Base-by-base conservation (phyloP, 1,284 basidiomycete species). In the Ceratorhiza oryzae-sativae region DNA sequence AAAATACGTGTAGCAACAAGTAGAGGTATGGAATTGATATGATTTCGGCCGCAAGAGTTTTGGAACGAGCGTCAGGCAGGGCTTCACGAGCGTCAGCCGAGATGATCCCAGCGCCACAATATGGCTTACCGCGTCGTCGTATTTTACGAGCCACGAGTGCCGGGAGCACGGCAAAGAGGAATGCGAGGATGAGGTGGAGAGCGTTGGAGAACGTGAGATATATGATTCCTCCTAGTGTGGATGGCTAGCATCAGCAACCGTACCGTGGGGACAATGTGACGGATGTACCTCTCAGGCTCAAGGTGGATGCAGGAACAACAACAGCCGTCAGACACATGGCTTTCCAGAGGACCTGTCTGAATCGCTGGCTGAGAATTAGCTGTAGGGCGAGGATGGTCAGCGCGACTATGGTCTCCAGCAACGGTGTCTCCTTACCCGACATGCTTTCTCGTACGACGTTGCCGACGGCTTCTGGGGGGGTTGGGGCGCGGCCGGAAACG, bases 311-410 rank as follows among this genome's bases (percentile, higher is more conserved):
- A 8, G 53, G 53, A 32, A 58, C 41, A 30, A 58, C 42, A 30
- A 68, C 30, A 32, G 27, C 51, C 6, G 53, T 27, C 20, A 68
- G n/a, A 27, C 39, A 45, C 3, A 51, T 9, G 3, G 53, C 36
- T 23, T 46, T 68, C 39, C 51, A 51, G 10, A 67, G 46, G 18
- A 68, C 49, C 18, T 58, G 51, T 23, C 41, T 42, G 20, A 68
- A 68, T n/a, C 65, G 51, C 46, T 68, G 65, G 23, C 65, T 34
- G n/a, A 68, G 65, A 34, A 68, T 58, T 25, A 55, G 53, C 65
- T 68, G 20, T 34, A 39, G 12, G 32, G 49, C 1, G 23, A 25
- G 3, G n/a, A 58, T 30, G 13, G 12, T 48, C 42, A 46, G 60
- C 45, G 3, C 12, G 2, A 15, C 8, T 46, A 36, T 18, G n/a